These are phyloP conservation scores for Pseudocercospora crystallina DNA, from an alignment of 2,329 filamentous ascomycete genomes.

Conservation along the genomic window DNA sequence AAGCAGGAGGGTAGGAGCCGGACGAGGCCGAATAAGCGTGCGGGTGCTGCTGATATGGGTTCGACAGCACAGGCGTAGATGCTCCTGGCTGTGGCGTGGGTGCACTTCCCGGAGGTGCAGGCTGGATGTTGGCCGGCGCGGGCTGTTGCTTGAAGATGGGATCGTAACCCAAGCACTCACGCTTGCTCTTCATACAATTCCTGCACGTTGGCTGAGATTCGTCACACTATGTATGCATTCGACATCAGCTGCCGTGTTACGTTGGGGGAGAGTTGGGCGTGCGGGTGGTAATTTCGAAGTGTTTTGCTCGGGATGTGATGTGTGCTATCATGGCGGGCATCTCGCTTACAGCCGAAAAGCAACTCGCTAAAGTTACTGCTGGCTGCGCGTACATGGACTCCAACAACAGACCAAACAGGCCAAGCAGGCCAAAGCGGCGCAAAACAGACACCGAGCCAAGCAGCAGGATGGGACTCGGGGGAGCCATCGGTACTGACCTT, in stretches of 20 bases:
- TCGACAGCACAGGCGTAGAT: slow-evolving; percentile 15
- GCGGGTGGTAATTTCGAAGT: neutral
- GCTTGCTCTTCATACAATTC: slow-evolving; percentile 86
- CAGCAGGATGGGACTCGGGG: too few relatives aligned
- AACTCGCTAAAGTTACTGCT: too few relatives aligned
- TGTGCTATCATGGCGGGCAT: too few relatives aligned
- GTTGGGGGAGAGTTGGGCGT: neutral
- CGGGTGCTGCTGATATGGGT: slow-evolving; percentile 9
- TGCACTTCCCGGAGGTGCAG: slow-evolving; percentile 49
- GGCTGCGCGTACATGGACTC: too few relatives aligned
- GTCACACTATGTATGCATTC: slow-evolving; percentile 69
- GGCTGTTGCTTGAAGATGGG: slow-evolving; percentile 77
- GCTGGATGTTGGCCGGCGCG: slow-evolving; percentile 70
- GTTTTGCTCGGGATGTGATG: too few relatives aligned
- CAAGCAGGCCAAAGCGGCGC: too few relatives aligned
- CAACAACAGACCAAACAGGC: too few relatives aligned
- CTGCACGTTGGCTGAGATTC: slow-evolving; percentile 90
- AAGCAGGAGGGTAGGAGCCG: slow-evolving; percentile 17
- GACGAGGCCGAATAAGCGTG: slow-evolving; percentile 19
- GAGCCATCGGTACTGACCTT: slow-evolving; percentile 56
- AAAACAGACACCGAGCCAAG: neutral
- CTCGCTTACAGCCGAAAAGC: too few relatives aligned
- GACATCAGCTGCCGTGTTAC: neutral
- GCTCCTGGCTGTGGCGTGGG: slow-evolving; percentile 1
- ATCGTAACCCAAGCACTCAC: slow-evolving; percentile 82